These are phyloP conservation scores for Rutidosis leptorrhynchoides DNA, from an alignment of 129 eudicot genomes.

Conservation along the genomic window DNA sequence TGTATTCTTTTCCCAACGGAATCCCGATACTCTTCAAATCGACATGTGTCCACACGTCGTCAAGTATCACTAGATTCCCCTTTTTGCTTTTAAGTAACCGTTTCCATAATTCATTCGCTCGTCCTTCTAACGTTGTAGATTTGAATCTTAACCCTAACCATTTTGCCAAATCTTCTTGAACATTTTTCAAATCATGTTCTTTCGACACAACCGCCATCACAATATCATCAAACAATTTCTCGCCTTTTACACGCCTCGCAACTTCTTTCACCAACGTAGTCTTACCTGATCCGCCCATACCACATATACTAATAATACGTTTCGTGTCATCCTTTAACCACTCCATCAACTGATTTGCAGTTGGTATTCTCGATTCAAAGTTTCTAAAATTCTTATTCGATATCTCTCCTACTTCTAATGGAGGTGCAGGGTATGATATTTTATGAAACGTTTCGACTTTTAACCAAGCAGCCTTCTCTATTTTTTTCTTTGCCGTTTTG, in stretches of 20 bases:
- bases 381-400: slow-evolving; percentile 24
- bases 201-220: slow-evolving; percentile 30
- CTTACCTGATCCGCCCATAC: slow-evolving; percentile 40
- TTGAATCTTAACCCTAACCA: slow-evolving; percentile 32
- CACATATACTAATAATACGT: slow-evolving; percentile 35
- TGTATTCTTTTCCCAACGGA: slow-evolving; percentile 27
- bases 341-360: slow-evolving; percentile 26
- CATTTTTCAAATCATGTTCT: slow-evolving; percentile 28
- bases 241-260: slow-evolving; percentile 27
- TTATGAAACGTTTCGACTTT: neutral
- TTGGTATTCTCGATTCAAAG: slow-evolving; percentile 36
- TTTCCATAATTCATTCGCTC: slow-evolving; percentile 34
- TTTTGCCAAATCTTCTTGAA: slow-evolving; percentile 31
- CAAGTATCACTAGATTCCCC: slow-evolving; percentile 40
- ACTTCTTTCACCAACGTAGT: slow-evolving; percentile 36
- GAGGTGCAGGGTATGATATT: slow-evolving; percentile 27
- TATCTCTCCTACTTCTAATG: slow-evolving; percentile 28
- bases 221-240: slow-evolving; percentile 37
- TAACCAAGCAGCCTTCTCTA: slow-evolving; percentile 1
- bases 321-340: slow-evolving; percentile 27
- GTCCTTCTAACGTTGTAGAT: slow-evolving; percentile 11
- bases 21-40: slow-evolving; percentile 32
- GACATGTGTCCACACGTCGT: slow-evolving; percentile 37
- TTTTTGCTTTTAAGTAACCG: slow-evolving; percentile 34
- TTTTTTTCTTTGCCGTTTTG: slow-evolving; percentile 32